These are phyloP conservation scores for Luffa aegyptiaca DNA, from an alignment of 306 rosid genomes.

Conservation along the genomic window DNA sequence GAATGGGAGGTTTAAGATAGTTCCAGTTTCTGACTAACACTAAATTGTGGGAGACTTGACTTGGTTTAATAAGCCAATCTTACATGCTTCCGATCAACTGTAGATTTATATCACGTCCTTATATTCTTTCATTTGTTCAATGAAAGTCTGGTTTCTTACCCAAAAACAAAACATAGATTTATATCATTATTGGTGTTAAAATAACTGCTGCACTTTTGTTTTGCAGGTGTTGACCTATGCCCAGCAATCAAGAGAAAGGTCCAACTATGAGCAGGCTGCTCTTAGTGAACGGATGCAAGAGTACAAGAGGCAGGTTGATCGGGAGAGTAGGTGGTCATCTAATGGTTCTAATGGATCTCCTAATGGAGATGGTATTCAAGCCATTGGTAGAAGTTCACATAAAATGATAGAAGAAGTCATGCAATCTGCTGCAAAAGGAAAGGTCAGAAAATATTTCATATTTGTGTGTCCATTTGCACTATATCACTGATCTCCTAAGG, in stretches of 20 bases:
- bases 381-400: constrained; percentile 99
- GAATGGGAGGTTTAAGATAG: background rate
- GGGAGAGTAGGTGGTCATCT: constrained; percentile 92
- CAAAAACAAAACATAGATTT: background rate
- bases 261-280: constrained; percentile 98
- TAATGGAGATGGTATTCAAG: constrained; percentile 98
- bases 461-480: background rate
- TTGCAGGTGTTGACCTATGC: constrained; percentile 95
- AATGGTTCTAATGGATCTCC: constrained; percentile 94
- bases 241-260: constrained; percentile 95
- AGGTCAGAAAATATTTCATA: constrained; percentile 33
- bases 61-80: background rate
- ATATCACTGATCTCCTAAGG: background rate
- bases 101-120: background rate
- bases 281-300: constrained; percentile 99
- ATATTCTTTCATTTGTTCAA: no score
- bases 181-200: background rate
- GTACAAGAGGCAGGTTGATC: constrained; percentile 87
- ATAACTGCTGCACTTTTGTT: constrained; percentile 6
- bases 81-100: background rate
- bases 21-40: background rate
- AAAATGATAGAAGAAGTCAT: constrained; percentile 99
- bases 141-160: no score
- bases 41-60: background rate
- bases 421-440: constrained; percentile 99